These are phyloP conservation scores for Gautieria morchelliformis DNA, from an alignment of 768 basidiomycete species.

Conservation along the genomic window DNA sequence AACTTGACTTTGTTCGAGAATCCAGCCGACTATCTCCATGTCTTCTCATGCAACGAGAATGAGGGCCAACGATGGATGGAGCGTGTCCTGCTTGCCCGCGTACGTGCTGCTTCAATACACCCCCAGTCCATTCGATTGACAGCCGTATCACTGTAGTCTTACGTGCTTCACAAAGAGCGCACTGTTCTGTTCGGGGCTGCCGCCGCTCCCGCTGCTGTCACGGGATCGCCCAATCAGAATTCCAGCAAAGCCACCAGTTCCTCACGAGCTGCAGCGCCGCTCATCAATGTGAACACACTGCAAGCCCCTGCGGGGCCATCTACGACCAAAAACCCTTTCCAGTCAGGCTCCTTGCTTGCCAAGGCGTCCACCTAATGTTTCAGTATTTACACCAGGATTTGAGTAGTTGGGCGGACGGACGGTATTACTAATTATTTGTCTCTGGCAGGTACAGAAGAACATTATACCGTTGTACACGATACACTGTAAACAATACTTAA, in stretches of 20 bases:
- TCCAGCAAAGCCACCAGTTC: conserved; percentile 27
- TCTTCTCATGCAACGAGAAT: conserved; percentile 67
- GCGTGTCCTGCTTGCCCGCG: conserved; percentile 71
- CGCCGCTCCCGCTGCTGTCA: conserved; percentile 12
- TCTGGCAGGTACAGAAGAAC: background rate
- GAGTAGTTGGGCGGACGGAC: background rate
- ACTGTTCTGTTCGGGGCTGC: conserved; percentile 49
- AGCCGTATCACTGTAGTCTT: conserved; percentile 43
- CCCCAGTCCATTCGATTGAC: background rate
- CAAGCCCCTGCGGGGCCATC: background rate
- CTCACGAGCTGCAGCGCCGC: conserved; percentile 30
- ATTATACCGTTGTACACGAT: background rate
- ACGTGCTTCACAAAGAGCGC: conserved; percentile 73
- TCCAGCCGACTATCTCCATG: conserved; percentile 77
- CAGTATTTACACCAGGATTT: background rate
- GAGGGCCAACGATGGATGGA: conserved; percentile 76
- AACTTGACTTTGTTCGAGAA: conserved; percentile 82
- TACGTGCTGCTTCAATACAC: conserved; percentile 29
- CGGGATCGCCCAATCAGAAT: background rate
- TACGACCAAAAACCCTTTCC: conserved; percentile 35
- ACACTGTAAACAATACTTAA: background rate
- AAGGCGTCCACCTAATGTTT: conserved; percentile 26
- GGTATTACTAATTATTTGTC: background rate
- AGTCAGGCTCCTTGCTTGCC: conserved; percentile 65
- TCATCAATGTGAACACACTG: conserved; percentile 32